A percentile compares a stretch with the other conserved stretches of the same genome.
phyloP scores from a whole-genome alignment of 257 asterid species.

The Penstemon barbatus region DNA sequence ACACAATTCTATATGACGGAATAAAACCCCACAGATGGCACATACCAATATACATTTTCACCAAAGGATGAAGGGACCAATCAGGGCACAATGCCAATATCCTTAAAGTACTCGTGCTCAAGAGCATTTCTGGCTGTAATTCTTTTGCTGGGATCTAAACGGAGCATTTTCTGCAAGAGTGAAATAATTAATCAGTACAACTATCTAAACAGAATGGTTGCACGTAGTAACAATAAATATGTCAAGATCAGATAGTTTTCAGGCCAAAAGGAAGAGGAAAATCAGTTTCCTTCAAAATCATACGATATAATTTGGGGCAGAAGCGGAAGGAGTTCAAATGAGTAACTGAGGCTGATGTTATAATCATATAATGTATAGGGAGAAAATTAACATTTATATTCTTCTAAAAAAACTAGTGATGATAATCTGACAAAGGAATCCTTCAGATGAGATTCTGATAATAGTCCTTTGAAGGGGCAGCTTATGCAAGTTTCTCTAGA shows the following conservation, averaged over 20 bases:
- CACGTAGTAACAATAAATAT: not conserved
- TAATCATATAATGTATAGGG: not conserved
- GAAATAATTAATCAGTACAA: constrained; percentile 20
- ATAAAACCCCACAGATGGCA: constrained; percentile 39
- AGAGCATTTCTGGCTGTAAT: constrained; percentile 86
- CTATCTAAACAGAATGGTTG: not conserved
- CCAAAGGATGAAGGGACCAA: constrained; percentile 28
- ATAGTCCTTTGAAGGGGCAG: constrained; percentile 3
- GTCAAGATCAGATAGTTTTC: not conserved
- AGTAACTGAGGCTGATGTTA: not conserved
- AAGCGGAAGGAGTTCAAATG: not conserved
- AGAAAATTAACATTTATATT: not conserved
- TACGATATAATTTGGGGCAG: not conserved
- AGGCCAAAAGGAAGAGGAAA: not conserved
- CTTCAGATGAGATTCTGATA: constrained; percentile 13
- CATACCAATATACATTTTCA: constrained; percentile 64
- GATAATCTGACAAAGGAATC: no score
- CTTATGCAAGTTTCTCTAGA: not conserved
- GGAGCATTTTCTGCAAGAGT: constrained; percentile 60
- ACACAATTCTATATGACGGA: constrained; percentile 37
- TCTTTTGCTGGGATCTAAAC: constrained; percentile 90
- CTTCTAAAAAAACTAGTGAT: no score
- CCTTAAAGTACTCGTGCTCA: constrained; percentile 90
- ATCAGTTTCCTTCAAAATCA: not conserved
- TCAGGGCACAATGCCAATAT: constrained; percentile 67